Evolutionary conservation across 257 asterid species (phyloP).

Genomic region (Solanum sejunctum): DNA sequence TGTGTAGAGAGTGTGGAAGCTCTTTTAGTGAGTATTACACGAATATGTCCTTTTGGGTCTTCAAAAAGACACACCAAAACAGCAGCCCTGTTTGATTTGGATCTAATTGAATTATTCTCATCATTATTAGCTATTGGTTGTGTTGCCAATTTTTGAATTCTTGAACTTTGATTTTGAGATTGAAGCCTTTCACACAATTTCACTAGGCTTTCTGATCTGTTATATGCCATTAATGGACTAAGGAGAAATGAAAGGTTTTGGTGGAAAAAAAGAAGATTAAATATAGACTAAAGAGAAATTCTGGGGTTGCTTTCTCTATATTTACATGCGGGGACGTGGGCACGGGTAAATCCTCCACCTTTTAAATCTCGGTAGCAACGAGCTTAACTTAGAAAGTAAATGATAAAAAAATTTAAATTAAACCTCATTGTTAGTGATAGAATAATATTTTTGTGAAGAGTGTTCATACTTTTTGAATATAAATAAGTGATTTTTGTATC

Average conservation of each 20-base stretch:
- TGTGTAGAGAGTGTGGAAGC: constrained; percentile 54
- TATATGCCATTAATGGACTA: constrained; percentile 12
- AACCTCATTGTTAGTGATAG: no score
- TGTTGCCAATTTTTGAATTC: not conserved
- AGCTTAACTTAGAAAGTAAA: no score
- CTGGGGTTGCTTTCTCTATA: no score
- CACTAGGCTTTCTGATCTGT: constrained; percentile 26
- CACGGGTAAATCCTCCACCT: no score
- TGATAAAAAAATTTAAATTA: no score
- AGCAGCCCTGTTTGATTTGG: constrained; percentile 34
- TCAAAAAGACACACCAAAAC: constrained; percentile 66
- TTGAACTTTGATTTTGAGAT: not conserved
- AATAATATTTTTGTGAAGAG: no score
- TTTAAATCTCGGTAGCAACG: no score
- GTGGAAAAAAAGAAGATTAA: no score
- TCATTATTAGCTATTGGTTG: not conserved
- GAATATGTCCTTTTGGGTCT: constrained; percentile 41
- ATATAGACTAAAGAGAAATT: no score
- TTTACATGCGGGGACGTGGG: no score
- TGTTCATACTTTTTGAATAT: no score
- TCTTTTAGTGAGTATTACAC: constrained; percentile 71
- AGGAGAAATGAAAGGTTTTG: not conserved
- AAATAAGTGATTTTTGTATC: no score
- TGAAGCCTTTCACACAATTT: constrained; percentile 34
- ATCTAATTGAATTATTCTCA: not conserved